Evolutionary conservation across 768 basidiomycete species (phyloP), one percentile per base, ranked within the genome.

Genomic region (Astraeus odoratus): DNA sequence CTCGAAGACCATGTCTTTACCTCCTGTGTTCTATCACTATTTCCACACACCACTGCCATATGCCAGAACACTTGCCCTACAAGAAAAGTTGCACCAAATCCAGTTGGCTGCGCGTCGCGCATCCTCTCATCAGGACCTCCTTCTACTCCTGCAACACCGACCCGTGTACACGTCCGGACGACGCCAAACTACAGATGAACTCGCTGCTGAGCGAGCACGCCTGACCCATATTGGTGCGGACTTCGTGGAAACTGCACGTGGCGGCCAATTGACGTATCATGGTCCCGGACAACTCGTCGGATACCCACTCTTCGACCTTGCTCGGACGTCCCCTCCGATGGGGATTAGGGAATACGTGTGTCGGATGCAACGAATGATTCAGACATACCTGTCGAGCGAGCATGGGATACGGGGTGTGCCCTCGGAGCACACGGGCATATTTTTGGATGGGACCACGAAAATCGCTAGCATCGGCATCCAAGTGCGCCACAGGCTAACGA

Each of bases 261-360:
- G 96, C 12, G 96, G 96, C 2, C 84, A 97, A 67, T 75, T 92
- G 46, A 99, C 96, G 1, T 99, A 90, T 64, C 96, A 99, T 63
- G 96, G 96, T 0, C 94, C 96, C 1, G 96, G 96, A 5, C 96
- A 99, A 66, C 73, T 99, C 56, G 87, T 97, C 13, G 96, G 93
- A 23, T 99, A 99, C 61, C 91, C 93, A 2, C 72, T 98, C 42
- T 72, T 97, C 41, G 95, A 98, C 68, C 76, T 98, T 16, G 78
- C 78, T n/a, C 80, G 82, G 26, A 80, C 84, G 54, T 69, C 76
- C 36, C 89, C 93, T 7, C 69, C 83, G 42, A 71, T 78, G 60
- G 73, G 81, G 45, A 79, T 83, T 22, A 40, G 24, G 6, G 81
- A 83, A 51, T 98, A 96, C 61, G 84, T 98, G 33, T 88, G 86